phyloP scores from a whole-genome alignment of 2,329 filamentous ascomycete species.

The Niveomyces coronatus region DNA sequence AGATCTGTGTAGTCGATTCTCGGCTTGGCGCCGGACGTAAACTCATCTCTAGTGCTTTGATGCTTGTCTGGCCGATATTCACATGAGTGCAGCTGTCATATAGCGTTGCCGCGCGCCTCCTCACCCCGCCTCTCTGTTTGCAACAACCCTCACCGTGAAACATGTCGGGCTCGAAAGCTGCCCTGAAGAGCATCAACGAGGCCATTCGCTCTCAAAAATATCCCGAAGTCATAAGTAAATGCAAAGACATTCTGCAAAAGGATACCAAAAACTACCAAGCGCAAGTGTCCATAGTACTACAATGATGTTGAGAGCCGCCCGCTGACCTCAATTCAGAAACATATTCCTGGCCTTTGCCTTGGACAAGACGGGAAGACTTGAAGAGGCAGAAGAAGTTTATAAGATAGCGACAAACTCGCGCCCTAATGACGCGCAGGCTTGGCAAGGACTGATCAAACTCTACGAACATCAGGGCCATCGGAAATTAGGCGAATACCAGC shows the following conservation, averaged over 20 bases:
- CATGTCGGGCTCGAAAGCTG: slow-evolving; percentile 55
- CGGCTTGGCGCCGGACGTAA: too few relatives aligned
- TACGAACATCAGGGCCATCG: slow-evolving; percentile 67
- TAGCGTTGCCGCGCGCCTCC: too few relatives aligned
- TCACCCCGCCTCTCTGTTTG: not conserved
- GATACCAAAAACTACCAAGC: slow-evolving; percentile 77
- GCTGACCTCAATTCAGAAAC: slow-evolving; percentile 36
- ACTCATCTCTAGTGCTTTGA: too few relatives aligned
- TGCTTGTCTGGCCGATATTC: too few relatives aligned
- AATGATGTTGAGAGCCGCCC: not conserved
- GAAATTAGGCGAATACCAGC: slow-evolving; percentile 64
- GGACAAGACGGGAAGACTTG: slow-evolving; percentile 62
- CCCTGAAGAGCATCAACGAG: slow-evolving; percentile 71
- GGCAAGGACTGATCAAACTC: slow-evolving; percentile 79
- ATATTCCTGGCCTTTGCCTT: slow-evolving; percentile 82
- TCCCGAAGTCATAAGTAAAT: slow-evolving; percentile 61
- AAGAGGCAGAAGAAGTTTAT: slow-evolving; percentile 71
- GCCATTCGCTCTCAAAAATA: slow-evolving; percentile 71
- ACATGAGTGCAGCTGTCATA: too few relatives aligned
- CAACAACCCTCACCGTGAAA: slow-evolving; percentile 9
- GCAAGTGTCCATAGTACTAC: slow-evolving; percentile 32
- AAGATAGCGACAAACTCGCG: slow-evolving; percentile 60
- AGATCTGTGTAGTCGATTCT: too few relatives aligned
- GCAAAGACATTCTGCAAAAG: slow-evolving; percentile 56
- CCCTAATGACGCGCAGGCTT: slow-evolving; percentile 69